A percentile compares a stretch with the other conserved stretches of the same genome.
phyloP scores from a whole-genome alignment of 2,329 filamentous ascomycete genomes.

The Fusarium sp. region DNA sequence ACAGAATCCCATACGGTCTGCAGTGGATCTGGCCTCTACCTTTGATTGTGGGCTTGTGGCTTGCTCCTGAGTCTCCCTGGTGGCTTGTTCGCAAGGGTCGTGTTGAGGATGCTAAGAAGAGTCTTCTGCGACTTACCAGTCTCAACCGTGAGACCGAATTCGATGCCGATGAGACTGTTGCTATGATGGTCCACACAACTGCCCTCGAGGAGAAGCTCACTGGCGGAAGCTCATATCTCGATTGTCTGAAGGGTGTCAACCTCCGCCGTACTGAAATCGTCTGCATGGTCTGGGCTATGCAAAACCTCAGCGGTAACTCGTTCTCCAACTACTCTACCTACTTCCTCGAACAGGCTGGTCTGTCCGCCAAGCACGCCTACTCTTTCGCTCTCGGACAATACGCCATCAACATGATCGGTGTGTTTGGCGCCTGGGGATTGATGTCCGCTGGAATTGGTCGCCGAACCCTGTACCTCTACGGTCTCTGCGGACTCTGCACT shows the following conservation, averaged over 20 bases:
- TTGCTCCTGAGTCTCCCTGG: slow-evolving; percentile 79
- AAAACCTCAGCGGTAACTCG: slow-evolving; percentile 73
- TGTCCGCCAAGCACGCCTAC: slow-evolving; percentile 64
- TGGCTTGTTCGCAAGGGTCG: slow-evolving; percentile 78
- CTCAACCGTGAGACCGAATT: slow-evolving; percentile 75
- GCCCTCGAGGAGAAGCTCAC: slow-evolving; percentile 83
- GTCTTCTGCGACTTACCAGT: slow-evolving; percentile 75
- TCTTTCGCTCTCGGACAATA: slow-evolving; percentile 73
- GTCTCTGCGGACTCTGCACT: slow-evolving; percentile 77
- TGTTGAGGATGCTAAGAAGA: slow-evolving; percentile 74
- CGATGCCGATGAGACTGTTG: slow-evolving; percentile 84
- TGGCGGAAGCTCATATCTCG: slow-evolving; percentile 78
- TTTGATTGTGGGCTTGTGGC: slow-evolving; percentile 73
- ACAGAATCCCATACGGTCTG: slow-evolving; percentile 77
- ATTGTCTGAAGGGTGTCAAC: slow-evolving; percentile 86
- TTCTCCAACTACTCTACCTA: slow-evolving; percentile 76
- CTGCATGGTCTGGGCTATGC: slow-evolving; percentile 74
- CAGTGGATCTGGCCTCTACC: slow-evolving; percentile 85
- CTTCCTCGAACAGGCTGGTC: slow-evolving; percentile 71
- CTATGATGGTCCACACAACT: slow-evolving; percentile 94
- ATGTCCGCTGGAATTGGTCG: slow-evolving; percentile 82
- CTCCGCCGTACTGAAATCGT: slow-evolving; percentile 81
- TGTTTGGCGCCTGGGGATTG: slow-evolving; percentile 84
- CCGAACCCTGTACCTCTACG: slow-evolving; percentile 80
- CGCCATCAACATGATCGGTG: slow-evolving; percentile 81